A percentile compares a stretch with the other conserved stretches of the same genome.
Evolutionary conservation across 495 filamentous ascomycete species (phyloP).

Genomic region (Xylaria palmicola): DNA sequence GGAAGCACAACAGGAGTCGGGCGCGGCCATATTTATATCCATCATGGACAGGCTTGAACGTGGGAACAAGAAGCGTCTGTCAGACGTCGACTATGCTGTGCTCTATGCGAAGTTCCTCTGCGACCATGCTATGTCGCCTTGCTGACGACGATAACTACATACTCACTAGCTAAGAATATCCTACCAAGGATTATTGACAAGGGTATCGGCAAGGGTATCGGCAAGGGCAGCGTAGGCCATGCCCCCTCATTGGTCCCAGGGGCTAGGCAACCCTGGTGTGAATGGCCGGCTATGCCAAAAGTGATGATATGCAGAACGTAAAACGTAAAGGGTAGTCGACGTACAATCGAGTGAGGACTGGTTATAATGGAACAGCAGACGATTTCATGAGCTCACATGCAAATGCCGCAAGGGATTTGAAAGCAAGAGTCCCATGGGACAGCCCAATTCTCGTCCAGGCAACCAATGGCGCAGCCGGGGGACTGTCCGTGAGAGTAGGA

Average conservation of each 20-base stretch:
- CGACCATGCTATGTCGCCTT: not conserved
- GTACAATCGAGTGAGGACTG: not conserved
- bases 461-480: not conserved
- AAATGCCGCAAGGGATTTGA: not conserved
- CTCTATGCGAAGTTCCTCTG: not conserved
- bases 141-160: not conserved
- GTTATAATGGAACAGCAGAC: not conserved
- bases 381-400: not conserved
- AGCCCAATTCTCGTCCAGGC: not conserved
- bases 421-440: not conserved
- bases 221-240: not conserved
- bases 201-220: not conserved
- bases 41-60: not conserved
- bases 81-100: not conserved
- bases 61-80: not conserved
- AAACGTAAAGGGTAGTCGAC: too few relatives aligned
- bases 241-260: too few relatives aligned
- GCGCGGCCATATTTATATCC: slow-evolving; percentile 6
- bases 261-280: too few relatives aligned
- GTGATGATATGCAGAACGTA: too few relatives aligned
- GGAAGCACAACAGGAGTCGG: not conserved
- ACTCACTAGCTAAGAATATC: not conserved
- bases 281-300: too few relatives aligned
- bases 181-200: not conserved
- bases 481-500: not conserved